phyloP scores from a whole-genome alignment of 495 filamentous ascomycete genomes.

The Amorphotheca resinae region DNA sequence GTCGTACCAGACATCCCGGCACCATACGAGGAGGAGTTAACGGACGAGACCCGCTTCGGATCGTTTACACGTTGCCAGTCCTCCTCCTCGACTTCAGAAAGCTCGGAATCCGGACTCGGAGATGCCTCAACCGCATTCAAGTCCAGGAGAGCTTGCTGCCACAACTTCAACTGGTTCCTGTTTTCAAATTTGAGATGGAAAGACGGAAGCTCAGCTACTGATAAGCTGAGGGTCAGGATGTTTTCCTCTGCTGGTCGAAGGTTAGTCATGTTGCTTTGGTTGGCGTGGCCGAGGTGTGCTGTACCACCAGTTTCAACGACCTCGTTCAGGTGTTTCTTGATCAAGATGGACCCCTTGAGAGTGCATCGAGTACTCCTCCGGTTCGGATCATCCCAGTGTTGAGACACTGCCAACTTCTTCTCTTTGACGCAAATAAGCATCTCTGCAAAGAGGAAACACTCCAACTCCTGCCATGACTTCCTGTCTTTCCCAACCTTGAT shows the following conservation, averaged over 20 bases:
- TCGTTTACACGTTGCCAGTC: slow-evolving; percentile 65
- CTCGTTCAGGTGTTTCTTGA: slow-evolving; percentile 94
- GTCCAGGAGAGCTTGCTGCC: slow-evolving; percentile 80
- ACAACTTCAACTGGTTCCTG: slow-evolving; percentile 74
- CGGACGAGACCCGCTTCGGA: slow-evolving; percentile 70
- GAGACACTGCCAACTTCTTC: slow-evolving; percentile 51
- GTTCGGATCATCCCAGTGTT: slow-evolving; percentile 49
- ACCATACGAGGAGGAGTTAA: slow-evolving; percentile 72
- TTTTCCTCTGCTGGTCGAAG: slow-evolving; percentile 52
- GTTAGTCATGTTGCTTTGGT: slow-evolving; percentile 23
- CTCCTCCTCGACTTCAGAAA: slow-evolving; percentile 81
- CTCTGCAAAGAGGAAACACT: slow-evolving; percentile 94
- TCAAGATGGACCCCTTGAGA: slow-evolving; percentile 93
- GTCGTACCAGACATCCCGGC: slow-evolving; percentile 68
- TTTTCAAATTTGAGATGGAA: slow-evolving; percentile 91
- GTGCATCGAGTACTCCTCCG: slow-evolving; percentile 66
- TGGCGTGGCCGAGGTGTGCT: slow-evolving; percentile 13
- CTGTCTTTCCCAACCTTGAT: slow-evolving; percentile 94
- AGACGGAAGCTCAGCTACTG: slow-evolving; percentile 87
- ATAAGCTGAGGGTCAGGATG: slow-evolving; percentile 79
- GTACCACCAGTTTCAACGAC: slow-evolving; percentile 51
- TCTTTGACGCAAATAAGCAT: slow-evolving; percentile 99
- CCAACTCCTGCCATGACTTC: slow-evolving; percentile 93
- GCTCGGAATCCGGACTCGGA: slow-evolving; percentile 60
- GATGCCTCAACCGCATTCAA: slow-evolving; percentile 56